Base-by-base conservation (phyloP, 2,329 filamentous ascomycete species). In the Metarhizium album region DNA sequence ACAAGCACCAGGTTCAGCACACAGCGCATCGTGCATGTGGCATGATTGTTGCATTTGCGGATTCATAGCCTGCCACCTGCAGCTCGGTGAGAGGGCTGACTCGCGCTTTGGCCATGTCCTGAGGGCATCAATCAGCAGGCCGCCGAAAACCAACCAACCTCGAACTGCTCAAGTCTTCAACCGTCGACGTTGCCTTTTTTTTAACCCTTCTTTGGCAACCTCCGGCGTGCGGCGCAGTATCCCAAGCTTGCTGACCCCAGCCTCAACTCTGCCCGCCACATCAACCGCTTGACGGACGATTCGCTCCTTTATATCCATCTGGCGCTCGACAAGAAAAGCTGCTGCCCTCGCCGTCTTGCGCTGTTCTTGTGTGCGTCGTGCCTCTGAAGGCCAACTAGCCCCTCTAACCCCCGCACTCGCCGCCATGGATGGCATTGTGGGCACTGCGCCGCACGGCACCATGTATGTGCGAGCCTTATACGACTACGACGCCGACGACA, bases 401-500 rank as follows among this genome's bases (percentile, higher is more conserved):
- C 27, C 51, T 42, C 40, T 27, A 20, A 20, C 38, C 52, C 46
- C 46, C 47, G 49, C 46, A 50, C 42, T 42, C 47, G 50, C 57
- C 47, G 50, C 57, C 61, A 84, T 84, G 80, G 83, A 83, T 67
- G 78, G 79, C 57, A 72, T 82, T 56, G 71, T 79, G 60, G 75
- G 76, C 55, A 74, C 77, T 57, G 73, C 79, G 63, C 78, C 80
- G 53, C 74, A 74, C 54, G 79, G 81, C 65, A 81, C 83, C 63
- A 84, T 96, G 75, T 97, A 93, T 66, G 93, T 98, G 63, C 86
- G 90, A 64, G 93, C 93, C 45, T 79, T 97, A 56, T 98, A 97
- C 75, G 89, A 96, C 74, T 98, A 97, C 74, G 89, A 96, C 64
- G 89, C 93, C 63, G 91, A 98, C 71, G 93, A 98, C 70, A 84